Evolutionary conservation across 169 alveolate species (phyloP), one percentile per base, ranked within the genome.

Genomic region (Babesia caballi): DNA sequence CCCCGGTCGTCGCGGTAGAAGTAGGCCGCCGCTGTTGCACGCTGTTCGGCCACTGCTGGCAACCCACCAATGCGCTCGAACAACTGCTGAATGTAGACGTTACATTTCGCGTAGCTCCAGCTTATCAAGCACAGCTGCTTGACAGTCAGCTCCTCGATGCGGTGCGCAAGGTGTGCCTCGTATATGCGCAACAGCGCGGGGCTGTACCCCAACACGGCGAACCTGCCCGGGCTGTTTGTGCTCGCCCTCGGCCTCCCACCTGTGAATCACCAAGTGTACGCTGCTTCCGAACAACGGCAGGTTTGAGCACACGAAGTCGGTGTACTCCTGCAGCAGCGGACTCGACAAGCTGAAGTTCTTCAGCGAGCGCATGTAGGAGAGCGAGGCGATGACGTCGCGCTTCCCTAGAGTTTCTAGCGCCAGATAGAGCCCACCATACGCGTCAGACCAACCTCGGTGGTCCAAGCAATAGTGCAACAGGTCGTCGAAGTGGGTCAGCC

Each of bases 81-180:
- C 14, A 81, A 23, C 25, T 61, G 72, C 52, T 63, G 69, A 40
- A 70, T 27, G 71, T 28, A 81, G 19, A 81, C 59, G 30, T 81
- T 71, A 51, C 63, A 71, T 35, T 71, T 81, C 17, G 84, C 84
- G 61, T 70, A 81, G 33, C 88, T 58, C 88, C 88, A 81, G 40
- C 77, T 28, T 17, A 81, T 71, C 46, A 81, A 61, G 19, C 76
- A 61, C 36, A 81, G 53, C 25, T 68, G 50, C 46, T 81, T 81
- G 28, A 40, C 30, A 56, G 44, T 54, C 42, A 71, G 44, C 23
- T 33, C 49, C 28, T 72, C 78, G 23, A 81, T 28, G 27, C 17
- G n/a, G 50, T 51, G 9, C 25, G 42, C 36, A 25, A 81, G 44
- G 38, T 46, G 21, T 2, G 30, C 47, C 12, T 81, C 84, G 72